Conservation (phyloP, 768 basidiomycete genomes). For the Termitomyces sp. region DNA sequence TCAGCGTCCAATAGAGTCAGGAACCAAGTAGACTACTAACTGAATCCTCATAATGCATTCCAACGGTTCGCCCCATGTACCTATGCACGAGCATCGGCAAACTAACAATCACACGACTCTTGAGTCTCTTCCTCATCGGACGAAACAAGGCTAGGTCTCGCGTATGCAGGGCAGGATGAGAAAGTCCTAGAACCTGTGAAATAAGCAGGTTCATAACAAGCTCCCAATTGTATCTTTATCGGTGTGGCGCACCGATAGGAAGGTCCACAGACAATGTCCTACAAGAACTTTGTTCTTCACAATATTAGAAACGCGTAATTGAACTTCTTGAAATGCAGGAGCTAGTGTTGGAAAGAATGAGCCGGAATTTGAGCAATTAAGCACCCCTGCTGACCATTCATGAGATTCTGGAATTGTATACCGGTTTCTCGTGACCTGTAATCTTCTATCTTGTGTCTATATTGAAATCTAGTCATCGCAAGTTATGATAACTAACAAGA, state of each 20-base stretch:
- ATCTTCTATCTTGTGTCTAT: constrained; percentile 41
- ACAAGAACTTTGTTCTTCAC: constrained; percentile 44
- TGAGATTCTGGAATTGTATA: constrained; percentile 32
- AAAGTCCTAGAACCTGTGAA: constrained; percentile 44
- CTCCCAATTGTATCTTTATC: neutral
- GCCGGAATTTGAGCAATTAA: neutral
- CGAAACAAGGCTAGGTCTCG: constrained; percentile 51
- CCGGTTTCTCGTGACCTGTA: constrained; percentile 44
- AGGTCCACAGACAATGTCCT: constrained; percentile 52
- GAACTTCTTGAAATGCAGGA: constrained; percentile 44
- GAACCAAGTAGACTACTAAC: constrained; percentile 25
- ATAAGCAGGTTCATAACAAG: neutral
- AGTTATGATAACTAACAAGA: neutral
- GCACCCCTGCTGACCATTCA: constrained; percentile 26
- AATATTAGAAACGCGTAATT: constrained; percentile 34
- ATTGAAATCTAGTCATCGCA: neutral
- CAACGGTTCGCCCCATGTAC: constrained; percentile 41
- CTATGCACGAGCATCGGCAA: constrained; percentile 35
- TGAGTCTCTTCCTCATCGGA: constrained; percentile 40
- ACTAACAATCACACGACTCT: constrained; percentile 29
- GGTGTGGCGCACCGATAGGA: constrained; percentile 38
- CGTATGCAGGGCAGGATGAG: constrained; percentile 45
- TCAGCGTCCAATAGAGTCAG: constrained; percentile 1
- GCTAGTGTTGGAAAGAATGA: constrained; percentile 22
- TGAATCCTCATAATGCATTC: constrained; percentile 38